Percentiles rank a stretch among this genome's conserved stretches.
Conservation (phyloP, 495 filamentous ascomycete genomes). For the Talaromyces stipitatus region DNA sequence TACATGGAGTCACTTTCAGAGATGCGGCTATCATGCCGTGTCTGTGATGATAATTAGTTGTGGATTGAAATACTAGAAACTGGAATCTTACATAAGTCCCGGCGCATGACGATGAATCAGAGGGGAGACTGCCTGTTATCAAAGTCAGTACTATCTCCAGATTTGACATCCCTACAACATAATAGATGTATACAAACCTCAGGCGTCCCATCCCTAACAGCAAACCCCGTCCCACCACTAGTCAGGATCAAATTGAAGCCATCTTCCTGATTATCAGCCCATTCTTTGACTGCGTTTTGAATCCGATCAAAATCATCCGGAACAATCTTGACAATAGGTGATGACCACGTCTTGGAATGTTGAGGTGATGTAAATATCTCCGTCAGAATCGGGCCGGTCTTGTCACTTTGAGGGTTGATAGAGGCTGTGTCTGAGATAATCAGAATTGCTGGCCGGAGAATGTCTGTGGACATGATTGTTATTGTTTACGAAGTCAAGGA, state of each 20-base stretch:
- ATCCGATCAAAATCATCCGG: slow-evolving; percentile 69
- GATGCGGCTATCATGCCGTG: slow-evolving; percentile 93
- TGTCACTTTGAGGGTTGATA: slow-evolving; percentile 72
- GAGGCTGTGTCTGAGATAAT: slow-evolving; percentile 92
- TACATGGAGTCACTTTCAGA: slow-evolving; percentile 80
- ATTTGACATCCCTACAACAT: not conserved
- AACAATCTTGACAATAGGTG: slow-evolving; percentile 66
- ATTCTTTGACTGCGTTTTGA: slow-evolving; percentile 58
- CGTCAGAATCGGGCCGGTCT: slow-evolving; percentile 53
- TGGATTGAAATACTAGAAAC: slow-evolving; percentile 5
- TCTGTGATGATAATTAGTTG: slow-evolving; percentile 33
- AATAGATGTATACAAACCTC: slow-evolving; percentile 50
- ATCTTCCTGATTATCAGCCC: slow-evolving; percentile 54
- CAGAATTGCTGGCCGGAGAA: slow-evolving; percentile 56
- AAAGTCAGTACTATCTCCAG: not conserved
- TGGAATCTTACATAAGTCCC: slow-evolving; percentile 66
- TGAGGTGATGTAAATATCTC: slow-evolving; percentile 50
- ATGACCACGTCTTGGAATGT: slow-evolving; percentile 59
- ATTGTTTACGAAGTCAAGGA: not conserved
- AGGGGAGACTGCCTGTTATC: slow-evolving; percentile 62
- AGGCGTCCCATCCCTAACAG: slow-evolving; percentile 78
- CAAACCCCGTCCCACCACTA: slow-evolving; percentile 92
- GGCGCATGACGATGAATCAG: slow-evolving; percentile 82
- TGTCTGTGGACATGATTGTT: slow-evolving; percentile 2
- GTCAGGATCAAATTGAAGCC: slow-evolving; percentile 71